Evolutionary conservation across 2,329 filamentous ascomycete genomes (phyloP), one percentile per base, ranked within the genome.

Genomic region (Talaromyces sp.): DNA sequence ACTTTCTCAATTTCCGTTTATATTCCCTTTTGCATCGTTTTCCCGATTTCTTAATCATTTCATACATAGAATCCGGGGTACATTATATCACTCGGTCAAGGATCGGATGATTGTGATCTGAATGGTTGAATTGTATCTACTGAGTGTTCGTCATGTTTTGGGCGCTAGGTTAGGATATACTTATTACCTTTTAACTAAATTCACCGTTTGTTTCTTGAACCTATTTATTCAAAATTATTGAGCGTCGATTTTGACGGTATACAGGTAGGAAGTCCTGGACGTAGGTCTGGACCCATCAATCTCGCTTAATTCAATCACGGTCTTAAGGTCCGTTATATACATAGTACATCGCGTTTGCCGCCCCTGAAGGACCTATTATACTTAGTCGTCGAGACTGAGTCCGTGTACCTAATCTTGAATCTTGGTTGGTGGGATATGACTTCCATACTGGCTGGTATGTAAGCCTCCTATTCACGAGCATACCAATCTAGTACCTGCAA

Each of bases 21-120:
- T 56, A 56, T 56, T 56, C 52, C 60, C 24, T 61, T 37, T 52
- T 16, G 45, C 41, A 50, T 27, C 5, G 31, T n/a, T 35, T 33
- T 62, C 8, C n/a, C 10, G 41, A 47, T 50, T 39, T 39, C 10
- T 52, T 19, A 16, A 7, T 54, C 35, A 27, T 41, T 24, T 62
- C 47, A 39, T 54, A 41, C 45, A 62, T 62, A 62, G 60, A 62
- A 37, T 54, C 35, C 33, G 22, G 37, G 27, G 35, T 31, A 19
- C 33, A 61, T 41, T 31, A 2, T 16, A 11, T 52, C 4, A 2
- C 1, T 8, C 2, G 49, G 24, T 16, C 14, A 22, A 43, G 39
- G 39, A n/a, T 43, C 16, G 39, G 9, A n/a, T 19, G 27, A 31
- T 31, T 31, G 7, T 43, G 16, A 43, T 43, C n/a, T 43, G 39